Conservation (phyloP, 768 basidiomycete species). For the Trichaptum fuscoviolaceum region DNA sequence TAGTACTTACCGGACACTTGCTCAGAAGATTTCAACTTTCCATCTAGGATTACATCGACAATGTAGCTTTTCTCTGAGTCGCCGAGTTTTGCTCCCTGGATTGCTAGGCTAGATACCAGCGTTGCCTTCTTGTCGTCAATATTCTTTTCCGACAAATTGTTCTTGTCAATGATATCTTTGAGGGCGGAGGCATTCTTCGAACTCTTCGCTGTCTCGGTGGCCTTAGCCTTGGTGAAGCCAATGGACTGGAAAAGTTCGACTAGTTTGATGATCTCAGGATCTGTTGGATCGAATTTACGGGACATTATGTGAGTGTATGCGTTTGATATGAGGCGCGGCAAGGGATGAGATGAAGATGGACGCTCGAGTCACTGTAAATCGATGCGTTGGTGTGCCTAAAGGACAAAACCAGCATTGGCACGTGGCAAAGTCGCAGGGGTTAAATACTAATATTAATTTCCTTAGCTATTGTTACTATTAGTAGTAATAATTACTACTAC, state of each 20-base stretch:
- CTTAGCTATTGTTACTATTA: too few species aligned
- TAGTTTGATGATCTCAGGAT: slow-evolving; percentile 35
- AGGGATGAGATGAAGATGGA: background rate
- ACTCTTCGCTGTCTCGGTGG: slow-evolving; percentile 76
- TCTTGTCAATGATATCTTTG: slow-evolving; percentile 59
- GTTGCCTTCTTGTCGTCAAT: slow-evolving; percentile 77
- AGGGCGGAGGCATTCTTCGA: slow-evolving; percentile 70
- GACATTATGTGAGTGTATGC: slow-evolving; percentile 4
- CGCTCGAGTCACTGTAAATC: background rate
- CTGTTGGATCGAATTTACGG: slow-evolving; percentile 31
- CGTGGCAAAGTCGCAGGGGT: too few species aligned
- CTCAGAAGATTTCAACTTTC: slow-evolving; percentile 71
- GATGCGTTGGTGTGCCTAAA: background rate
- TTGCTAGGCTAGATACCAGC: slow-evolving; percentile 62
- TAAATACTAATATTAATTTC: too few species aligned
- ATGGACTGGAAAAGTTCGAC: slow-evolving; percentile 66
- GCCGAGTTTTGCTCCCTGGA: slow-evolving; percentile 57
- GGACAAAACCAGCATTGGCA: background rate
- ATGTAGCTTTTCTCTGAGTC: slow-evolving; percentile 55
- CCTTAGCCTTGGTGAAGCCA: slow-evolving; percentile 70
- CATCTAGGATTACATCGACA: slow-evolving; percentile 63
- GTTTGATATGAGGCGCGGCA: background rate
- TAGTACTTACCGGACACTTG: slow-evolving; percentile 72
- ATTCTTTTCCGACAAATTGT: slow-evolving; percentile 37
- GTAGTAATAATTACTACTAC: too few species aligned